phyloP scores from a whole-genome alignment of 2,329 filamentous ascomycete genomes.

The Cryphonectria carpinicola region DNA sequence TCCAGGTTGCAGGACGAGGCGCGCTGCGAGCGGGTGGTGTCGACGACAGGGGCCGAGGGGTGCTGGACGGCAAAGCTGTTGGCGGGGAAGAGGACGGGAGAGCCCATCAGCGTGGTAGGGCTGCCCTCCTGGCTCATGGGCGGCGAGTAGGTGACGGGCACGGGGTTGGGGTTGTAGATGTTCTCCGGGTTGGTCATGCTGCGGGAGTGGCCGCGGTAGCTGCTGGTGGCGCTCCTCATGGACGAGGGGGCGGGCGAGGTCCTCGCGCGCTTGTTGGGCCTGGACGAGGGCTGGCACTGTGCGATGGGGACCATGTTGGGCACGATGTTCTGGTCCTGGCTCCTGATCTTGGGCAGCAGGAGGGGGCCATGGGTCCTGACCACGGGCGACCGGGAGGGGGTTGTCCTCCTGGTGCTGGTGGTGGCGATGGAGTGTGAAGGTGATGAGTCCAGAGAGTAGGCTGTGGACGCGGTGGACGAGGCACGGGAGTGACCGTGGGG shows the following conservation, averaged over 20 bases:
- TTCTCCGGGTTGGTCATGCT: conserved; percentile 67
- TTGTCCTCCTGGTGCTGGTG: conserved; percentile 66
- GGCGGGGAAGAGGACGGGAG: conserved; percentile 59
- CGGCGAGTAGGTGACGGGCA: conserved; percentile 39
- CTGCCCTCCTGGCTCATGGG: conserved; percentile 39
- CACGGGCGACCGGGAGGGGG: conserved; percentile 66
- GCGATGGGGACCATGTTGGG: conserved; percentile 44
- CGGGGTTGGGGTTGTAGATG: conserved; percentile 45
- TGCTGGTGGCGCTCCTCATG: conserved; percentile 31
- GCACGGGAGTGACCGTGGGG: conserved; percentile 59
- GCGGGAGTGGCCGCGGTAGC: conserved; percentile 53
- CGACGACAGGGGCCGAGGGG: conserved; percentile 30
- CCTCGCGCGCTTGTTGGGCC: conserved; percentile 63
- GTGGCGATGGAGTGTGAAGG: conserved; percentile 63
- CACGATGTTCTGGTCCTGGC: conserved; percentile 78
- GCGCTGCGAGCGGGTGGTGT: conserved; percentile 56
- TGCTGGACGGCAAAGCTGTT: conserved; percentile 43
- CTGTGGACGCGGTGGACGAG: conserved; percentile 64
- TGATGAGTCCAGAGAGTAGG: conserved; percentile 70
- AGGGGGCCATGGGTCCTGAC: conserved; percentile 79
- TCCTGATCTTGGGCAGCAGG: conserved; percentile 82
- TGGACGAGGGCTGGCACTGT: conserved; percentile 34
- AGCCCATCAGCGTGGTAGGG: conserved; percentile 62
- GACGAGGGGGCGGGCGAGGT: conserved; percentile 51
- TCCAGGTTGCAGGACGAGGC: conserved; percentile 72